A percentile compares a stretch with the other conserved stretches of the same genome.
Evolutionary conservation across 2,329 filamentous ascomycete species (phyloP).

Genomic region (Bipolaris victoriae): DNA sequence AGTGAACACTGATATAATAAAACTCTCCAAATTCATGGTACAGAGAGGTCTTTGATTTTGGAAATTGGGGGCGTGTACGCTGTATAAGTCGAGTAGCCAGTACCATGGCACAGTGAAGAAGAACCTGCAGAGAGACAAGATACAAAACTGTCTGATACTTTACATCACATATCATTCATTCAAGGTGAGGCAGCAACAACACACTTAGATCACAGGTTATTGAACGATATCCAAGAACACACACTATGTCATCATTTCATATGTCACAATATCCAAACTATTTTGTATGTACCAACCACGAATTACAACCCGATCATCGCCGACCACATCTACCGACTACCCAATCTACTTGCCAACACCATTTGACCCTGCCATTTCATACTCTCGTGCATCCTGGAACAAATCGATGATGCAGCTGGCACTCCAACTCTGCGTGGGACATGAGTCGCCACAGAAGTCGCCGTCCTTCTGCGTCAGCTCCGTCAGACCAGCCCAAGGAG

Average conservation of each 20-base stretch:
- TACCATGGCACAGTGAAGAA: no score
- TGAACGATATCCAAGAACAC: neutral
- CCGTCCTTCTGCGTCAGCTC: constrained; percentile 94
- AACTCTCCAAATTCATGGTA: no score
- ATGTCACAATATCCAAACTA: neutral
- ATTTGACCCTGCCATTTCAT: constrained; percentile 24
- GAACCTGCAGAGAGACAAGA: no score
- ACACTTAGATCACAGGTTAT: neutral
- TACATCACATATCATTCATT: neutral
- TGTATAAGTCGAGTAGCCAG: no score
- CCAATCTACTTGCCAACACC: neutral
- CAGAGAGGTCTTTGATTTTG: no score
- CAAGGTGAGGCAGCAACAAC: neutral
- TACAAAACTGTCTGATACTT: no score
- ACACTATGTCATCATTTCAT: neutral
- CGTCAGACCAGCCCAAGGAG: constrained; percentile 86
- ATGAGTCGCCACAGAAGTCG: constrained; percentile 85
- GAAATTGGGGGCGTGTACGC: no score
- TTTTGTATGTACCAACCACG: neutral
- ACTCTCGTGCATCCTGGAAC: constrained; percentile 79
- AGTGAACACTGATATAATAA: no score
- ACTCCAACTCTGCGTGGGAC: constrained; percentile 95
- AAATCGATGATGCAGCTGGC: constrained; percentile 92
- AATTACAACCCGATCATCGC: neutral
- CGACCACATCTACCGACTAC: constrained; percentile 4